phyloP scores from a whole-genome alignment of 2,329 filamentous ascomycete genomes.

The Thielaviopsis populi region DNA sequence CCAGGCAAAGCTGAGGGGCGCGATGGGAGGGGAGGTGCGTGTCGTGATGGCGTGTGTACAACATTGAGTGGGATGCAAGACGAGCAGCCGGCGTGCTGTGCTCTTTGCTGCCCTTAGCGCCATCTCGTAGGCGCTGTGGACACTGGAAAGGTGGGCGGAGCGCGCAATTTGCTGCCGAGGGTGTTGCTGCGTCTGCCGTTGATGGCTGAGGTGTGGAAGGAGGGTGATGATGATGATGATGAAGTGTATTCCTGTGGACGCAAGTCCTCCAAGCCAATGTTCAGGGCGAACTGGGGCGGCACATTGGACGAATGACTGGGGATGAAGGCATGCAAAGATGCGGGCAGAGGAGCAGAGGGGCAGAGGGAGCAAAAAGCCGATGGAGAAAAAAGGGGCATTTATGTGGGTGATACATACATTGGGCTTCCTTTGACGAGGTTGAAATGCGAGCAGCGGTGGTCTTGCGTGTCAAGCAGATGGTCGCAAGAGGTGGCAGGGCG shows the following conservation, averaged over 20 bases:
- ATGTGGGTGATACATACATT: slow-evolving; percentile 6
- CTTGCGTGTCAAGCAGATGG: background rate
- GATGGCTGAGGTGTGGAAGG: background rate
- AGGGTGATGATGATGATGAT: background rate
- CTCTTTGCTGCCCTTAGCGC: background rate
- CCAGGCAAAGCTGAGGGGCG: background rate
- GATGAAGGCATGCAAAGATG: background rate
- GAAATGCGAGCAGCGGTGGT: background rate
- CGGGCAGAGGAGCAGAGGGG: too few relatives aligned
- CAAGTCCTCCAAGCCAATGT: background rate
- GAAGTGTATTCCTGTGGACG: background rate
- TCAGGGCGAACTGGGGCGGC: background rate
- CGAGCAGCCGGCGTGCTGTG: background rate
- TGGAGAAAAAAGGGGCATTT: background rate
- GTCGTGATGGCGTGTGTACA: background rate
- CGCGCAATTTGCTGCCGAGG: background rate
- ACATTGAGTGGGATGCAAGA: background rate
- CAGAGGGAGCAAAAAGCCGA: background rate
- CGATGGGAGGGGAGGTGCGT: background rate
- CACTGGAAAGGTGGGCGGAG: background rate
- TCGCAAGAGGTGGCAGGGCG: background rate
- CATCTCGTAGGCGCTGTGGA: background rate
- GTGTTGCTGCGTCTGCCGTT: background rate
- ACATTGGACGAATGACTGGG: background rate
- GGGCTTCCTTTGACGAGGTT: background rate